phyloP scores from a whole-genome alignment of 148 eudicot genomes.

The Chenopodium suecicum region DNA sequence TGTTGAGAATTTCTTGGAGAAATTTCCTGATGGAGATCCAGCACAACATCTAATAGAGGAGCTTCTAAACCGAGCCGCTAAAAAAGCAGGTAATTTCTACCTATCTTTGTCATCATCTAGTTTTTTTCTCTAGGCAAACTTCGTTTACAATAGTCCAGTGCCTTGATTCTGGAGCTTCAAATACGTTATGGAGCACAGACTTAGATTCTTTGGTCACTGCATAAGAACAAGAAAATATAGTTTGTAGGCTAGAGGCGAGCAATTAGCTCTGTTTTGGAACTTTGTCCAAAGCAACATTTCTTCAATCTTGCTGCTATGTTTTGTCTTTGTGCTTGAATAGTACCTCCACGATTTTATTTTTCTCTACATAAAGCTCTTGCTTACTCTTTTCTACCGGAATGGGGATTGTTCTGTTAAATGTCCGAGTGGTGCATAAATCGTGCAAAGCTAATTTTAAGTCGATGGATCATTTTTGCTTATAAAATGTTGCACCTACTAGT shows the following conservation, averaged over 20 bases:
- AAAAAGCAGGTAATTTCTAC: constrained; percentile 78
- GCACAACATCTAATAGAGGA: constrained; percentile 99
- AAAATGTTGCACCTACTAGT: not conserved
- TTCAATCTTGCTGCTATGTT: not conserved
- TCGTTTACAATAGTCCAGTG: not conserved
- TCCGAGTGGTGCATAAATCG: not conserved
- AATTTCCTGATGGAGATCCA: constrained; percentile 96
- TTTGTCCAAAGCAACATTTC: not conserved
- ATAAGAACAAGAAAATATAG: not conserved
- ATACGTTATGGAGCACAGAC: not conserved
- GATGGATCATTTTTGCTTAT: not conserved
- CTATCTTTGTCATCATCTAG: not conserved
- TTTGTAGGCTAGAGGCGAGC: not conserved
- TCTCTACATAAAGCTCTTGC: not conserved
- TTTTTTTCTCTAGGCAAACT: not conserved
- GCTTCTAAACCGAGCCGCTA: constrained; percentile 94
- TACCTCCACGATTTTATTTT: not conserved
- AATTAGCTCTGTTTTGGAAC: not conserved
- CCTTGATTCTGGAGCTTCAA: not conserved
- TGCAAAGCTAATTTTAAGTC: too few species aligned
- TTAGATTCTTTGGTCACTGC: not conserved
- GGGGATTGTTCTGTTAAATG: not conserved
- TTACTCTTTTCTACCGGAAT: not conserved
- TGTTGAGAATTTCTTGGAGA: constrained; percentile 88
- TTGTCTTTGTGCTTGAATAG: not conserved